Evolutionary conservation across 441 rosid species (phyloP).

Genomic region (Erodium trifolium): DNA sequence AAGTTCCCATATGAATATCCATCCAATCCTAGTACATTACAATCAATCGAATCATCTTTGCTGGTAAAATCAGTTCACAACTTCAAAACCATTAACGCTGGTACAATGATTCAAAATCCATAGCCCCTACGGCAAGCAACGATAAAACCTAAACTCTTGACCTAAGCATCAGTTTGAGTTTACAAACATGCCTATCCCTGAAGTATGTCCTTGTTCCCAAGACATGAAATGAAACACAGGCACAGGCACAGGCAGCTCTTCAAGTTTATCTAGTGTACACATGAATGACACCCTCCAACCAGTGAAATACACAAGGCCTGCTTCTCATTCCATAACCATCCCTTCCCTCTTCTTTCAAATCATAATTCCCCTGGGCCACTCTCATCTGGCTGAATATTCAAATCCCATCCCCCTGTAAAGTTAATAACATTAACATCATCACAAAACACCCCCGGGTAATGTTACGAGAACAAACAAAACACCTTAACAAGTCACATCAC

Average conservation of each 20-base stretch:
- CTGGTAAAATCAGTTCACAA: too few species aligned
- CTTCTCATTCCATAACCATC: too few species aligned
- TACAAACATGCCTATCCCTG: too few species aligned
- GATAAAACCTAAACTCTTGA: background rate
- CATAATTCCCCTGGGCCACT: background rate
- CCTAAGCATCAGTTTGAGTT: background rate
- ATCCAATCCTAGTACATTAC: too few species aligned
- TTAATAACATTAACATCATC: constrained; percentile 18
- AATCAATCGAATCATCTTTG: too few species aligned
- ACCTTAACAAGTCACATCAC: background rate
- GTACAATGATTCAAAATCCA: background rate
- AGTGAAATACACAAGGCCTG: background rate
- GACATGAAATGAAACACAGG: too few species aligned
- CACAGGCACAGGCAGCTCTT: too few species aligned
- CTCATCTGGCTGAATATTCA: constrained; percentile 16
- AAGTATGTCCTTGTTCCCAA: too few species aligned
- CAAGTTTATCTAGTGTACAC: background rate
- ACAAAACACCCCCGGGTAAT: background rate
- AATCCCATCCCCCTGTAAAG: constrained; percentile 25
- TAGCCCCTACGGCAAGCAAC: background rate
- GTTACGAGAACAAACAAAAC: background rate
- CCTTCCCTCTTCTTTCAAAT: constrained; percentile 16
- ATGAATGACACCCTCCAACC: background rate
- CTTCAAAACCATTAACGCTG: too few species aligned
- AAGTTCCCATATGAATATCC: too few species aligned